phyloP scores from a whole-genome alignment of 495 filamentous ascomycete species.

The Aspergillus olivimuriae region DNA sequence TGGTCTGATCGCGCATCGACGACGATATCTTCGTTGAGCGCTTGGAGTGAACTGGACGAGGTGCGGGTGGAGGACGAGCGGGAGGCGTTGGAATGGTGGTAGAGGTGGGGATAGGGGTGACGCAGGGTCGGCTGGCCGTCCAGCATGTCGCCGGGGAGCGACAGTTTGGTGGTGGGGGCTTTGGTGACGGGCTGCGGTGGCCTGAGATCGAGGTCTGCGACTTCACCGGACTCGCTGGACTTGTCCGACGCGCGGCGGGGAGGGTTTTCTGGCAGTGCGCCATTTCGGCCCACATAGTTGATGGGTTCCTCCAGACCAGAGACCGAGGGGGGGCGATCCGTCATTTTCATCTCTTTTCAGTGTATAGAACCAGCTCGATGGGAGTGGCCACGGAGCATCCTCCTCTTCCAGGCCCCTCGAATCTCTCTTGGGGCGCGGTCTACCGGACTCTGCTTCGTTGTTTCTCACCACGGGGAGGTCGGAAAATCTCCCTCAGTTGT shows the following conservation, averaged over 20 bases:
- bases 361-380: slow-evolving; percentile 5
- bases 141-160: slow-evolving; percentile 18
- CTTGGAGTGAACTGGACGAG: slow-evolving; percentile 42
- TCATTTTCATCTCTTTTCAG: slow-evolving; percentile 27
- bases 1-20: slow-evolving; percentile 36
- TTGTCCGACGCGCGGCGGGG: slow-evolving; percentile 15
- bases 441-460: background rate
- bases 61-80: slow-evolving; percentile 37
- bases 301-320: slow-evolving; percentile 27
- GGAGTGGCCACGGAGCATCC: slow-evolving; percentile 14
- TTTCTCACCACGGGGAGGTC: slow-evolving; percentile 8
- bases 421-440: background rate
- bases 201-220: slow-evolving; percentile 24
- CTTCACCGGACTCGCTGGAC: slow-evolving; percentile 21
- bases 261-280: slow-evolving; percentile 16
- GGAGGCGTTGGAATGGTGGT: slow-evolving; percentile 27
- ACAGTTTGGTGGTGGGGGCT: slow-evolving; percentile 23
- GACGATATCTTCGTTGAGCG: slow-evolving; percentile 39
- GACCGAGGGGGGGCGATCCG: slow-evolving; percentile 27
- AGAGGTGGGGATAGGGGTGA: slow-evolving; percentile 34
- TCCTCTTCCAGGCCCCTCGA: slow-evolving; percentile 6
- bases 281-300: slow-evolving; percentile 22
- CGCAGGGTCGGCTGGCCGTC: slow-evolving; percentile 33
- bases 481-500: too few relatives aligned
- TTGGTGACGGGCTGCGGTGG: slow-evolving; percentile 18